These are phyloP conservation scores for Macadamia tetraphylla DNA, from an alignment of 164 flowering plant genomes.

Conservation along the genomic window DNA sequence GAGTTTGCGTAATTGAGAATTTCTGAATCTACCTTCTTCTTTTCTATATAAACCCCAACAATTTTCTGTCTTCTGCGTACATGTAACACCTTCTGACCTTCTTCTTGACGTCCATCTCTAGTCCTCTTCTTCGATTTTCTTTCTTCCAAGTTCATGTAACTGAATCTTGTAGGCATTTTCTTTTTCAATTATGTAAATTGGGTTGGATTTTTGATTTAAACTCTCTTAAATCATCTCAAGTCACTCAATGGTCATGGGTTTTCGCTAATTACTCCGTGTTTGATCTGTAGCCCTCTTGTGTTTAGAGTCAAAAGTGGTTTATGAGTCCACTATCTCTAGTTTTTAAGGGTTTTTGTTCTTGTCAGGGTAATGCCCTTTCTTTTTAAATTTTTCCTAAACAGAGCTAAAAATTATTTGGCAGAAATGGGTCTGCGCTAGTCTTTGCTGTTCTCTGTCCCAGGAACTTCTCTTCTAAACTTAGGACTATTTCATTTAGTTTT, in stretches of 20 bases:
- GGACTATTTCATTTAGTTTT: neutral
- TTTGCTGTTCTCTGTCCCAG: neutral
- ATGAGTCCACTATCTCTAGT: too few relatives aligned
- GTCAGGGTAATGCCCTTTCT: neutral
- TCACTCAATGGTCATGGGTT: slow-evolving; percentile 9
- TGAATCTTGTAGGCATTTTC: too few relatives aligned
- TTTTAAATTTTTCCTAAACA: neutral
- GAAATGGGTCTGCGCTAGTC: neutral
- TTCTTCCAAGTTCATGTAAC: neutral
- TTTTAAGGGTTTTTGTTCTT: neutral
- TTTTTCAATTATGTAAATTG: slow-evolving; percentile 21
- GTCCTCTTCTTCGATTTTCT: neutral
- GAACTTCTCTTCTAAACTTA: too few relatives aligned
- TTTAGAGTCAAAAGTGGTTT: neutral
- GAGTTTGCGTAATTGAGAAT: slow-evolving; percentile 10
- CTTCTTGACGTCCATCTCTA: neutral
- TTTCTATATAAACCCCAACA: neutral
- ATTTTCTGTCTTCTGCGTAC: slow-evolving; percentile 8
- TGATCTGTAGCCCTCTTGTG: slow-evolving; percentile 9
- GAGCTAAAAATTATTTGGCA: neutral
- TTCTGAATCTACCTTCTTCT: slow-evolving; percentile 9
- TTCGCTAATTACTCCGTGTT: neutral
- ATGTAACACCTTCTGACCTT: slow-evolving; percentile 1
- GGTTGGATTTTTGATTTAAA: slow-evolving; percentile 8
- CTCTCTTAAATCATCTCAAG: slow-evolving; percentile 12